These are phyloP conservation scores for Botrytis hyacinthi DNA, from an alignment of 2,329 filamentous ascomycete genomes.

Conservation along the genomic window DNA sequence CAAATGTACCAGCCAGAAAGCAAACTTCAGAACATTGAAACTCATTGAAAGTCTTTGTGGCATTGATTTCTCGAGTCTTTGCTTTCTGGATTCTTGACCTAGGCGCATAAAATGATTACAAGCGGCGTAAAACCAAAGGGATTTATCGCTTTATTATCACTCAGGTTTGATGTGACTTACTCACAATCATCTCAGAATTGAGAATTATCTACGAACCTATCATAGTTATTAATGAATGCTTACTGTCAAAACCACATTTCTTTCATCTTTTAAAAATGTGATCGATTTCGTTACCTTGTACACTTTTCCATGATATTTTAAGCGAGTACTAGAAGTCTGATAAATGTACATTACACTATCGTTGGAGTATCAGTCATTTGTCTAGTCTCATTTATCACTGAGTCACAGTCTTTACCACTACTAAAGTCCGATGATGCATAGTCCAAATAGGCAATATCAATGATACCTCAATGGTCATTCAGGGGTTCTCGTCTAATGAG, in stretches of 20 bases:
- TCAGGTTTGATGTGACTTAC: background rate
- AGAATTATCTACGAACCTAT: background rate
- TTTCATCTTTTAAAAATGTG: background rate
- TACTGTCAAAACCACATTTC: accelerated
- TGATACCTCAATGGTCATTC: background rate
- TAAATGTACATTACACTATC: background rate
- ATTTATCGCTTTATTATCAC: background rate
- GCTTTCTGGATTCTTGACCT: too few relatives aligned
- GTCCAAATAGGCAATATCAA: accelerated
- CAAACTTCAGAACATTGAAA: accelerated
- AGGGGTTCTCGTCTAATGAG: background rate
- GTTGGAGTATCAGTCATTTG: background rate
- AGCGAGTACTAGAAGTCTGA: background rate
- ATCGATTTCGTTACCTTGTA: background rate
- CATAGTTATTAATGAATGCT: accelerated
- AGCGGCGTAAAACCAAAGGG: background rate
- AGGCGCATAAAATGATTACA: background rate
- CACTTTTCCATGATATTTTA: background rate
- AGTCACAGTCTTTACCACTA: accelerated
- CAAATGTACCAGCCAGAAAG: background rate
- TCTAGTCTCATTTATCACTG: background rate
- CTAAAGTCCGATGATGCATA: background rate
- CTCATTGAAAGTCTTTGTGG: accelerated
- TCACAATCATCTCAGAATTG: background rate
- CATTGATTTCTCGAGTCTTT: background rate